Evolutionary conservation across 768 basidiomycete genomes (phyloP), one percentile per base, ranked within the genome.

Genomic region (Suillus decipiens): DNA sequence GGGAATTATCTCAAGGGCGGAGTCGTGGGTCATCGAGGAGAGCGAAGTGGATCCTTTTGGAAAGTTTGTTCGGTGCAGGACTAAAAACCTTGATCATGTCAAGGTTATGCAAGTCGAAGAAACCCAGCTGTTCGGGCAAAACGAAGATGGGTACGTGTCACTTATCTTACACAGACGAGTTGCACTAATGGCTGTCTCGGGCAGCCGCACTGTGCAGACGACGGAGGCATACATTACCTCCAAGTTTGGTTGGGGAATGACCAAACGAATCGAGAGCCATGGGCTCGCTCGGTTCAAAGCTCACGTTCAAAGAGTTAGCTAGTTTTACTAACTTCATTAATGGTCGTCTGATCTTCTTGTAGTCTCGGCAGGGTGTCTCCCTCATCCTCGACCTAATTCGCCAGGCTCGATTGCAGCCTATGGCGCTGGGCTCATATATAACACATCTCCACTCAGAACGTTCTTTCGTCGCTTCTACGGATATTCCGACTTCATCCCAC

Each of bases 61-160:
- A 37, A 87, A 88, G 76, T 82, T 86, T 22, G 85, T 97, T 69
- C 81, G 82, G 64, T 94, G 92, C 69, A 81, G 82, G 64, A 96
- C 96, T 19, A 89, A 86, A 75, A 99, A 99, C 75, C 80, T 99
- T 61, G 95, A 96, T 74, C 92, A 96, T 76, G 89, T 93, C 71
- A 96, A 95, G 78, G 85, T 96, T 59, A 90, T 99, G 92, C 88
- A 93, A 70, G 89, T 96, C 39, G 87, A 93, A 66, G 96, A 99
- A 76, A 86, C 85, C 6, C 88, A 92, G 24, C 80, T 83, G 59
- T 85, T 96, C 67, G 80, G 82, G 42, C 90, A 91, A 67, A 81
- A 84, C 37, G 75, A 80, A 1, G 87, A 90, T 67, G 89, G 90
- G 94, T 94, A 64, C 56, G 85, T 76, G 42, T 37, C 56, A 56